Conservation (phyloP, 306 rosid species). For the Quillaja saponaria region DNA sequence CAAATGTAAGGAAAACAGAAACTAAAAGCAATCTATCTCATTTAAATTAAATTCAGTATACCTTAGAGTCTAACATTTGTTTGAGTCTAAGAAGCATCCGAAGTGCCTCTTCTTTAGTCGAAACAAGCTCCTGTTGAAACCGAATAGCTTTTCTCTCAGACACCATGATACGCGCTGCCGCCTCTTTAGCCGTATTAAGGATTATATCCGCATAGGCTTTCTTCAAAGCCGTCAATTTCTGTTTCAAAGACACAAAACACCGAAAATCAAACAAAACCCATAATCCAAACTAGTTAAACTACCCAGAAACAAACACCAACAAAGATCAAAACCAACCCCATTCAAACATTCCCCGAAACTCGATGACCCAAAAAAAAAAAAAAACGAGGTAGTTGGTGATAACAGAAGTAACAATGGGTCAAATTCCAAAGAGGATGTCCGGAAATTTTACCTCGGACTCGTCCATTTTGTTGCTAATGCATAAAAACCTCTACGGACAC, state of each 20-base stretch:
- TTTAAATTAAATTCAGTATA: conserved; percentile 8
- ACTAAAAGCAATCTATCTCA: background rate
- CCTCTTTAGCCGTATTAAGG: conserved; percentile 78
- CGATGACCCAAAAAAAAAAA: background rate
- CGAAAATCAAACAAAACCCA: conserved; percentile 25
- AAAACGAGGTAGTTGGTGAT: conserved; percentile 25
- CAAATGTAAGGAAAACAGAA: conserved; percentile 3
- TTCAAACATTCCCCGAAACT: conserved; percentile 16
- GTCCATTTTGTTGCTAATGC: conserved; percentile 48
- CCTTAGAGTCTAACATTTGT: conserved; percentile 79
- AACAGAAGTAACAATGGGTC: conserved; percentile 8
- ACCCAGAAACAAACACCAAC: background rate
- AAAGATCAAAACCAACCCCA: conserved; percentile 27
- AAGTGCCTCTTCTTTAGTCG: conserved; percentile 65
- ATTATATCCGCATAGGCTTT: conserved; percentile 83
- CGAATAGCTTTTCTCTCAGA: conserved; percentile 67
- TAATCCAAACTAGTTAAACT: conserved; percentile 8
- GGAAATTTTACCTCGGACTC: conserved; percentile 52
- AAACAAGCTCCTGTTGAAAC: conserved; percentile 57
- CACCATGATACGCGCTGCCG: conserved; percentile 72
- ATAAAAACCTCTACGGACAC: conserved; percentile 1
- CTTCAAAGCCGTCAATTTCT: conserved; percentile 84
- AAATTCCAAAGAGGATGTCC: background rate
- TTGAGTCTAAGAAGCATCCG: conserved; percentile 75
- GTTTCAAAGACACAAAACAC: conserved; percentile 27